Evolutionary conservation across 371 early-diverging fungal species (phyloP).

Genomic region (Fennellomyces sp.): DNA sequence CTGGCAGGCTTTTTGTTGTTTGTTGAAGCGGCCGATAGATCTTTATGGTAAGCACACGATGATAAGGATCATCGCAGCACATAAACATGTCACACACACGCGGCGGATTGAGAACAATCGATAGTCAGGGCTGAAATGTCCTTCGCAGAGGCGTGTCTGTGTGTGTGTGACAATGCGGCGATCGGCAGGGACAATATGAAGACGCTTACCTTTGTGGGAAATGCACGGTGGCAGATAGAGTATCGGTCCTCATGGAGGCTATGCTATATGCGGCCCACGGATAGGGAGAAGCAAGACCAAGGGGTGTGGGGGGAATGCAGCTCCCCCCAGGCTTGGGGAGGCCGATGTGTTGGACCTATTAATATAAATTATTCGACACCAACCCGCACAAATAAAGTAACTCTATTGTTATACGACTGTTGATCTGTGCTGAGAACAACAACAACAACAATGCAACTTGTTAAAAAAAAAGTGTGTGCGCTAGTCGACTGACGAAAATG

Average conservation of each 20-base stretch:
- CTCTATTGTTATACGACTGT: constrained; percentile 10
- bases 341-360: background rate
- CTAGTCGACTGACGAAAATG: background rate
- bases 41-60: constrained; percentile 1
- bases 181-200: constrained; percentile 9
- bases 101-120: background rate
- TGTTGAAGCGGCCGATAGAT: background rate
- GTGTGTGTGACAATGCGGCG: constrained; percentile 11
- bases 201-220: background rate
- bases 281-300: background rate
- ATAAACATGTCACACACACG: background rate
- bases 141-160: background rate
- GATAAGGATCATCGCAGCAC: background rate
- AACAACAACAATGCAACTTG: constrained; percentile 11
- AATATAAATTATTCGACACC: background rate
- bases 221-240: background rate
- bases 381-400: constrained; percentile 1
- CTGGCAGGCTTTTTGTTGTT: too few relatives aligned
- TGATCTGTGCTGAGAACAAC: constrained; percentile 10
- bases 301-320: background rate
- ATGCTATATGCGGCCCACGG: background rate
- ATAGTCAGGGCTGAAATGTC: background rate
- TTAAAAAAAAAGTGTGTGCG: background rate
- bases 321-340: background rate
- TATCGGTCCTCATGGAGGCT: background rate